Evolutionary conservation across 208 protist genomes (phyloP).

Genomic region (Wallacemonas sp.): DNA sequence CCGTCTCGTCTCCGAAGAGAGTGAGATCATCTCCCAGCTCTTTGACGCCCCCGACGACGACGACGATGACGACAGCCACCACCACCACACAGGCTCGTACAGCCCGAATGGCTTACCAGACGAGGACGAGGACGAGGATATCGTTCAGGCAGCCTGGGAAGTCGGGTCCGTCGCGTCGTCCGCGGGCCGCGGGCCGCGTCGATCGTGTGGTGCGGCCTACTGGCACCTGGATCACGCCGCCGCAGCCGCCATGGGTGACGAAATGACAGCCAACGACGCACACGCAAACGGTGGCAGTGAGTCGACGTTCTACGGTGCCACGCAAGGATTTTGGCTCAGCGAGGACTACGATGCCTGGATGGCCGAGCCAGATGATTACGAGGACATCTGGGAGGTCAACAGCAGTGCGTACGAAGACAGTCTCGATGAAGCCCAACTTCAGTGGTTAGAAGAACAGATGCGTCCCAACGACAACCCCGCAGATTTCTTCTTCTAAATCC

Average conservation of each 20-base stretch:
- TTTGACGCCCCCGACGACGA: conserved; percentile 41
- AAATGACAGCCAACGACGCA: conserved; percentile 27
- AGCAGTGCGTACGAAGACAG: conserved; percentile 83
- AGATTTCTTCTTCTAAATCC: conserved; percentile 41
- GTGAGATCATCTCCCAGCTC: conserved; percentile 41
- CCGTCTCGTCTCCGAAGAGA: conserved; percentile 38
- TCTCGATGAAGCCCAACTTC: conserved; percentile 65
- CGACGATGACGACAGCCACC: conserved; percentile 28
- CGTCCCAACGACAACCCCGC: conserved; percentile 53
- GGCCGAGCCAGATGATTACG: conserved; percentile 17
- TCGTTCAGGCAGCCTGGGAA: not conserved
- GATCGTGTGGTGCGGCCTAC: conserved; percentile 22
- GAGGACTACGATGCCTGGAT: conserved; percentile 13
- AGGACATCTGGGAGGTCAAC: conserved; percentile 66
- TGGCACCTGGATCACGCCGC: conserved; percentile 17
- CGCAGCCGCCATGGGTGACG: conserved; percentile 15
- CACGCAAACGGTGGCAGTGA: conserved; percentile 8
- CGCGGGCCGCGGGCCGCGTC: not conserved
- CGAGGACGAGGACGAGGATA: conserved; percentile 1
- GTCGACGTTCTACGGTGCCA: not conserved
- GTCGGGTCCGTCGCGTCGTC: conserved; percentile 3
- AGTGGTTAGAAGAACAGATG: conserved; percentile 82
- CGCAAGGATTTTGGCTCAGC: not conserved
- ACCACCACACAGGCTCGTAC: conserved; percentile 8
- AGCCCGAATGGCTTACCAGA: conserved; percentile 3